Evolutionary conservation across 2,329 filamentous ascomycete genomes (phyloP), one percentile per base, ranked within the genome.

Genomic region (Botrytis pseudocinerea): DNA sequence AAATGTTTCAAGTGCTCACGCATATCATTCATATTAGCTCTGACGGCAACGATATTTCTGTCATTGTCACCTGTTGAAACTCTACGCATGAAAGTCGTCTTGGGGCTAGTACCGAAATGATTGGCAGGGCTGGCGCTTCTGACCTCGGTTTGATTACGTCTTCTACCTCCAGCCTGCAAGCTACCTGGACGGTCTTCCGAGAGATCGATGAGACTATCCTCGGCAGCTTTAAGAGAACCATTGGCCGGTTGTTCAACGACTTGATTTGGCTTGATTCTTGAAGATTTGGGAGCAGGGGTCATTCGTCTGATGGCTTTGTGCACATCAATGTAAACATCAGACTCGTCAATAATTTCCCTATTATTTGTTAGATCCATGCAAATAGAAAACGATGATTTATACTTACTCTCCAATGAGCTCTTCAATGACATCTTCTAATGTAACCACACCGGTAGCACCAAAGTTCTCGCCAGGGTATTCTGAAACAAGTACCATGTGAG

Each of bases 301-400:
- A 81, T 76, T 70, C 96, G 93, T 73, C 96, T 90, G 77, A 99
- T 98, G 35, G 96, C 96, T 84, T 98, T 98, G 86, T 98, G 96
- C 2, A 99, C 94, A 82, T 99, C 96, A 76, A 99, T 92, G 80
- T 97, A 99, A 18, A 99, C 96, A 82, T 99, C 96, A 0, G 95
- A 98, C 82, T 99, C 96, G 81, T 99, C 96, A 75, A 99, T 97
- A 76, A 98, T 99, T 87, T 99, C 96, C 85, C 93, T 95, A 73
- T 40, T 38, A n/a, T 12, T 25, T 61, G 66, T 74, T 72, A 79
- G 83, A 71, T 80, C 73, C 48, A 75, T 66, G 51, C 20, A 35
- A 69, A 51, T 51, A 46, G 66, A 18, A 25, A 48, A 35, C 16
- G 22, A 5, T 57, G 69, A 28, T 28, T 61, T 57, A n/a, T 62